Base-by-base conservation (phyloP, 1,284 basidiomycete species). In the Marasmius oreades region DNA sequence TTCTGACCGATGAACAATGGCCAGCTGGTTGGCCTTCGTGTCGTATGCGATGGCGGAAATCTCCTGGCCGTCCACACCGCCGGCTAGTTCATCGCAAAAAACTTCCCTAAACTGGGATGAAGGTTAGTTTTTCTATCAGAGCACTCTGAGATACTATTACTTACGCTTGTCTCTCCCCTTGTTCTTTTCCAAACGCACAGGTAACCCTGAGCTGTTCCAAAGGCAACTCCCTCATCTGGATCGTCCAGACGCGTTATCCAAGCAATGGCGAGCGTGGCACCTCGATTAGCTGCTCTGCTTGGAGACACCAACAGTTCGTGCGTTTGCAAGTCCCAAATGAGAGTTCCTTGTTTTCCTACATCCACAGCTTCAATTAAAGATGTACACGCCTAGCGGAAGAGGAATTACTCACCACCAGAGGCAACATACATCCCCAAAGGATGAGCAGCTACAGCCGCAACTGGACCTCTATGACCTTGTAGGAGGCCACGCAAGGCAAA, bases 31-130 rank as follows among this genome's bases (percentile, higher is more conserved):
- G 5, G 56, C 53, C n/a, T 36, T 53, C 2, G 37, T 18, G 20
- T 57, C 56, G 33, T 53, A 57, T 7, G 56, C 44, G 34, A 57
- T 57, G 7, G 45, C 52, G 10, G 52, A 20, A 4, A 57, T 42
- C 45, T 57, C 56, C n/a, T 48, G 37, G 18, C 56, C 56, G 8
- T 53, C 43, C 31, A 18, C 5, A 6, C 56, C 56, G 18, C 56
- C 56, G 2, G 22, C 43, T 3, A 57, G 52, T 5, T 44, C 36
- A 8, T 44, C 26, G 20, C 51, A 57, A n/a, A 43, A 57, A 1
- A 57, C 26, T 44, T 57, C 56, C 2, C 7, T 24, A 16, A 57
- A 57, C 55, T 57, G 20, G 5, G 16, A 8, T 31, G n/a, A 14
- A 6, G n/a, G 14, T 46, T 24, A 24, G n/a, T 46, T 1, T 24